phyloP scores from a whole-genome alignment of 2,329 filamentous ascomycete species.

The Paraphaeosphaeria minitans region DNA sequence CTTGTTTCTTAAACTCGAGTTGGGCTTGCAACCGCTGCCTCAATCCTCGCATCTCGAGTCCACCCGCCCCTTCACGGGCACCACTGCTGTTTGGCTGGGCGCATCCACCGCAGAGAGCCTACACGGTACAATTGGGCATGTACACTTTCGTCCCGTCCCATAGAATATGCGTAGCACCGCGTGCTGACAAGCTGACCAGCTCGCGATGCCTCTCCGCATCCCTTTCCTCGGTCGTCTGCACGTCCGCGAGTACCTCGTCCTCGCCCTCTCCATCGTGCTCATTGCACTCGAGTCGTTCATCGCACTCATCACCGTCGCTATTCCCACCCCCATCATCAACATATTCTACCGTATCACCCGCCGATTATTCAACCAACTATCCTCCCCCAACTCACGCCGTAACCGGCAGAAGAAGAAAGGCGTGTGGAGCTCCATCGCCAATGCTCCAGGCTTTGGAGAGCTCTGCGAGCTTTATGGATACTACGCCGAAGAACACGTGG shows the following conservation, averaged over 20 bases:
- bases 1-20: background rate
- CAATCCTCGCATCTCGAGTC: background rate
- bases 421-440: constrained; percentile 76
- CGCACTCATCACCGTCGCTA: constrained; percentile 81
- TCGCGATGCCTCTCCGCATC: constrained; percentile 55
- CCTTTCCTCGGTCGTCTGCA: constrained; percentile 67
- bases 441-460: constrained; percentile 90
- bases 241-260: constrained; percentile 79
- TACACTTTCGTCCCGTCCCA: background rate
- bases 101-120: background rate
- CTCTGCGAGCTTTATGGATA: constrained; percentile 92
- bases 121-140: background rate
- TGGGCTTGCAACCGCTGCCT: background rate
- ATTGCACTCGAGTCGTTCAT: constrained; percentile 83
- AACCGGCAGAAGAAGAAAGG: constrained; percentile 73
- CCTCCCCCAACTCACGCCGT: constrained; percentile 70
- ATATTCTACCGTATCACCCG: constrained; percentile 85
- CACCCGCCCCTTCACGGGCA: background rate
- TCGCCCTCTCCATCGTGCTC: constrained; percentile 81
- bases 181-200: constrained; percentile 1
- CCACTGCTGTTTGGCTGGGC: background rate
- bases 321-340: constrained; percentile 80
- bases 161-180: background rate
- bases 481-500: constrained; percentile 92
- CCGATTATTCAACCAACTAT: constrained; percentile 78